These are phyloP conservation scores for peach (Prunus persica) DNA, from an alignment of 306 rosid genomes.

Conservation along the genomic window DNA sequence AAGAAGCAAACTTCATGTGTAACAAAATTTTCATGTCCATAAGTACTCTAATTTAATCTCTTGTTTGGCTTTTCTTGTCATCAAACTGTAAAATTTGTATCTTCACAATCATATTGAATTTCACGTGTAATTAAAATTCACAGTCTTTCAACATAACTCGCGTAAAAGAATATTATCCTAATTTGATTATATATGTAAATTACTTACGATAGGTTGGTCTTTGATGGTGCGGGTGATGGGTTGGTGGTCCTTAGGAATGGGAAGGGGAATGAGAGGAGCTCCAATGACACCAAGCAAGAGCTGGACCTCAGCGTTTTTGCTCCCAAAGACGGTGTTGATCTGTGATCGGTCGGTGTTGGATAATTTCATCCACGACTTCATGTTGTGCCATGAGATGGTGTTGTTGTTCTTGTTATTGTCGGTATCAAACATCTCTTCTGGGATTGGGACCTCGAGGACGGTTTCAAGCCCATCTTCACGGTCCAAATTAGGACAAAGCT, in stretches of 20 bases:
- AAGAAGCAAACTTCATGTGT: background rate
- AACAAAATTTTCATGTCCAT: background rate
- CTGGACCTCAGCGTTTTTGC: conserved; percentile 69
- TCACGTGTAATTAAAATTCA: background rate
- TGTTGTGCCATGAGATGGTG: conserved; percentile 63
- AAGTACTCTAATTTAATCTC: no score
- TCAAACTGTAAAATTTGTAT: background rate
- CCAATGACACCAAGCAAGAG: conserved; percentile 83
- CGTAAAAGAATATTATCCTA: background rate
- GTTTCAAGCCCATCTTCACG: conserved; percentile 89
- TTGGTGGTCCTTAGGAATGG: conserved; percentile 47
- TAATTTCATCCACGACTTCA: conserved; percentile 78
- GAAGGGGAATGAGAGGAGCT: conserved; percentile 83
- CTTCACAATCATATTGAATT: background rate
- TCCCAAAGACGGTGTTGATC: conserved; percentile 47
- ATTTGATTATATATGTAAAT: background rate
- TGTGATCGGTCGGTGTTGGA: conserved; percentile 42
- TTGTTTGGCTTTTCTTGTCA: background rate
- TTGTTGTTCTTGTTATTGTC: conserved; percentile 35
- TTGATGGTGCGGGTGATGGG: conserved; percentile 57
- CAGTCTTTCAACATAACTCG: background rate
- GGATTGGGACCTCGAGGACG: conserved; percentile 95
- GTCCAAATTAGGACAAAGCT: conserved; percentile 81
- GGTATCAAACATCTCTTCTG: conserved; percentile 60
- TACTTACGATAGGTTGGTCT: conserved; percentile 76